Evolutionary conservation across 805 yeast species (phyloP), one percentile per base, ranked within the genome.

Genomic region (Yarrowia divulgata): DNA sequence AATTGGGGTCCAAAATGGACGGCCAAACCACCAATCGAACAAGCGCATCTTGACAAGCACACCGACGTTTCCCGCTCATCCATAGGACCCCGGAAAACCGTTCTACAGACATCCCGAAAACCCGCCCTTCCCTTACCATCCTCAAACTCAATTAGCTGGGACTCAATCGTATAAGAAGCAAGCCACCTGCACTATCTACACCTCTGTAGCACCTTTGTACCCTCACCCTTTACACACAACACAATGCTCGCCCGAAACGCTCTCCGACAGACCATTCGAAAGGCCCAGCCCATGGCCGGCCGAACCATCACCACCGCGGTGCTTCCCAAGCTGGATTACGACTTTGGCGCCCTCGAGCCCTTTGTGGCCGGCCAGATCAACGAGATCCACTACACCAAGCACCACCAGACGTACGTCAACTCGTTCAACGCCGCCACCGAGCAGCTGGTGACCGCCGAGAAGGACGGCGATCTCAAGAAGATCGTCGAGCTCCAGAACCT

Each of bases 371-470:
- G 93, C 55, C 87, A 90, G 77, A 92, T 92, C 81, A 93, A 91
- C 80, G 95, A 90, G 79, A 73, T 77, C 67, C 97, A 92, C 82
- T 90, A 92, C 85, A 84, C 88, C 73, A 93, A 93, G 84, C 97
- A 92, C 81, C 97, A 92, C 79, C 95, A 91, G 81, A 90, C 97
- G 42, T 92, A 92, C 76, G 97, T 91, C 73, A 90, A 85, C 77
- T 93, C 95, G 60, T 90, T 86, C 82, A 93, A 92, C 82, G 80
- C 87, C 34, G 92, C 95, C 32, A 78, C 85, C 73, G 96, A 90
- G 79, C 88, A 91, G 80, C 83, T 87, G 67, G 85, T 85, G 13
- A 90, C 86, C 74, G 93, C 97, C 60, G 76, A 85, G 71, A 79
- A 81, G 48, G 82, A 82, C 68, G 85, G 88, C 71, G 90, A 89